Evolutionary conservation across 225 moss, liverwort and hornwort genomes (phyloP).

Genomic region (Straminergon stramineum): DNA sequence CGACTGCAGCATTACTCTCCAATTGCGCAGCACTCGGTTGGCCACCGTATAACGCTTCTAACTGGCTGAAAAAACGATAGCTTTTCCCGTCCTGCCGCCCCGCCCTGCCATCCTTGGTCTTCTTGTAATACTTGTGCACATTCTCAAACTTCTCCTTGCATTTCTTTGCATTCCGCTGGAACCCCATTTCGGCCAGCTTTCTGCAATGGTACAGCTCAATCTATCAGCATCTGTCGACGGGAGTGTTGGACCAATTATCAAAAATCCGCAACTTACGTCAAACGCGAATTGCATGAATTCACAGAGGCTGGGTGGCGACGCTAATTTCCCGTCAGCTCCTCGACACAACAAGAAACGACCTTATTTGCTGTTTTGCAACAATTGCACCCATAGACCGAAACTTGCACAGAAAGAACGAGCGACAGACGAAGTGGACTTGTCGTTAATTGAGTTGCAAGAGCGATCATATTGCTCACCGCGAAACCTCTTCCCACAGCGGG

Average conservation of each 20-base stretch:
- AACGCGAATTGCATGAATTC: slow-evolving; percentile 2
- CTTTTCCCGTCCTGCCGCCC: slow-evolving; percentile 95
- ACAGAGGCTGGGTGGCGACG: background rate
- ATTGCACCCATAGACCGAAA: background rate
- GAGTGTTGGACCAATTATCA: background rate
- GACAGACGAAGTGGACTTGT: background rate
- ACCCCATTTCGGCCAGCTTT: slow-evolving; percentile 87
- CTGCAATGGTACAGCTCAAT: slow-evolving; percentile 35
- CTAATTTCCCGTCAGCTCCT: background rate
- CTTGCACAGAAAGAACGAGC: background rate
- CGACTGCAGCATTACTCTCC: slow-evolving; percentile 26
- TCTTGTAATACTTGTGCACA: slow-evolving; percentile 99
- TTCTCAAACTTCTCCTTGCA: slow-evolving; percentile 99
- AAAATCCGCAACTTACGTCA: background rate
- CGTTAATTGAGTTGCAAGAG: background rate
- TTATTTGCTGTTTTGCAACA: background rate
- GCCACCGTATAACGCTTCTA: slow-evolving; percentile 87
- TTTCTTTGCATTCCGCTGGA: slow-evolving; percentile 78
- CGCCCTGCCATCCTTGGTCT: slow-evolving; percentile 96
- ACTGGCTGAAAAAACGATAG: slow-evolving; percentile 87
- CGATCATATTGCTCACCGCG: slow-evolving; percentile 60
- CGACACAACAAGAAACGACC: background rate
- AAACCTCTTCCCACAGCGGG: slow-evolving; percentile 98
- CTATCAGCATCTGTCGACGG: background rate
- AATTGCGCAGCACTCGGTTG: slow-evolving; percentile 28